Evolutionary conservation across 371 early-diverging fungal genomes (phyloP).

Genomic region (Mortierella sp.): DNA sequence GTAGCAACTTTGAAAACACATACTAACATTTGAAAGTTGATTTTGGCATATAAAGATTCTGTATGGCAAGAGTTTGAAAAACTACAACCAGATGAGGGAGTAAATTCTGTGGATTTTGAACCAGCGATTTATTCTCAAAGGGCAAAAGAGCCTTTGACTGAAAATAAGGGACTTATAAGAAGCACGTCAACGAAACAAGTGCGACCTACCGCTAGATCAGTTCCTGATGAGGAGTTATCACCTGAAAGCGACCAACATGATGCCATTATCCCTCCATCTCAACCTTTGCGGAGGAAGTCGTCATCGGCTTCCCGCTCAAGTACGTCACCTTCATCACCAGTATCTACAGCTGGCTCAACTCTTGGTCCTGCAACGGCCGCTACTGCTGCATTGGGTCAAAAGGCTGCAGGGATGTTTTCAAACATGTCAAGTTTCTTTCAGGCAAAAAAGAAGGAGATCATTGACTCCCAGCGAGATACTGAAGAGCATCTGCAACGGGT

Average conservation of each 20-base stretch:
- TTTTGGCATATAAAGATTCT: conserved; percentile 46
- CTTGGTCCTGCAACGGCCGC: conserved; percentile 59
- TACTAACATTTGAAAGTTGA: not conserved
- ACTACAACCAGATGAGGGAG: conserved; percentile 46
- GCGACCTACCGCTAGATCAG: conserved; percentile 19
- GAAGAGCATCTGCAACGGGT: conserved; percentile 53
- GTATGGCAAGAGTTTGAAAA: conserved; percentile 69
- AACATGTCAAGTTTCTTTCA: conserved; percentile 69
- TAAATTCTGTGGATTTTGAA: conserved; percentile 10
- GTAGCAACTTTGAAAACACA: too few species aligned
- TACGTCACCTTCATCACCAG: conserved; percentile 25
- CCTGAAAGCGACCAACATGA: conserved; percentile 33
- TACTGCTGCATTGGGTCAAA: conserved; percentile 62
- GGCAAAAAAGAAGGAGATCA: conserved; percentile 66
- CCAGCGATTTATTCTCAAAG: conserved; percentile 36
- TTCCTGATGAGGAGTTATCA: conserved; percentile 28
- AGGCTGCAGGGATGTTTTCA: conserved; percentile 67
- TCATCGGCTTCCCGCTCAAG: conserved; percentile 14
- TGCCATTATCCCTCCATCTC: conserved; percentile 28
- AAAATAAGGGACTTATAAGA: conserved; percentile 29
- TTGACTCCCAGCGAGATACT: conserved; percentile 60
- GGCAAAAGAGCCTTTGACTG: not conserved
- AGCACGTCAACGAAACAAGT: conserved; percentile 30
- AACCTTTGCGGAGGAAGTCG: not conserved
- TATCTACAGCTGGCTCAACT: conserved; percentile 27